Percentiles rank a stretch among this genome's conserved stretches.
Evolutionary conservation across 495 filamentous ascomycete genomes (phyloP).

Genomic region (Halenospora varia): DNA sequence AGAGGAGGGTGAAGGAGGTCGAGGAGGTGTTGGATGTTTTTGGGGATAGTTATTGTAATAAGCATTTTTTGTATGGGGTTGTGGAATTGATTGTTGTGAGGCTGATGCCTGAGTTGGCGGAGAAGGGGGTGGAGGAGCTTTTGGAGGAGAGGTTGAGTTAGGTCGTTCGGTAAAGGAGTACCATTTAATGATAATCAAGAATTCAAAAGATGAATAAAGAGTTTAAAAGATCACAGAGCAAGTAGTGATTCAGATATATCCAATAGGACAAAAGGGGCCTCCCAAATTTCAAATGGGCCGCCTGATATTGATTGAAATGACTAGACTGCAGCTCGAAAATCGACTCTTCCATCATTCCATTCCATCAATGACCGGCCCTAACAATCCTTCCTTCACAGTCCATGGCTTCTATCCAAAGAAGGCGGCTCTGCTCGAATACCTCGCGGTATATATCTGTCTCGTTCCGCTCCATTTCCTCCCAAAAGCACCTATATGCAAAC

Average conservation of each 20-base stretch:
- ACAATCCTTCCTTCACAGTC: background rate
- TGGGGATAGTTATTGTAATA: conserved; percentile 81
- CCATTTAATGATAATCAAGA: no score
- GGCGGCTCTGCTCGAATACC: no score
- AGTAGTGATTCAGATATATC: no score
- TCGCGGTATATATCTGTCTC: background rate
- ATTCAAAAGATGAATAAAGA: no score
- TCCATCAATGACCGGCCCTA: background rate
- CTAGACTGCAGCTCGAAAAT: conserved; percentile 16
- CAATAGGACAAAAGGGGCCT: conserved; percentile 26
- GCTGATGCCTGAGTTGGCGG: conserved; percentile 79
- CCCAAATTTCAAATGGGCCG: conserved; percentile 23
- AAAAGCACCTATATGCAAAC: no score
- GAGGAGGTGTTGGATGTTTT: conserved; percentile 63
- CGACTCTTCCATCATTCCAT: background rate
- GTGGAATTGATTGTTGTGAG: conserved; percentile 74
- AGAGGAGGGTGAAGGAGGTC: conserved; percentile 20
- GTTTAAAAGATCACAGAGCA: no score
- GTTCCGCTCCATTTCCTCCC: no score
- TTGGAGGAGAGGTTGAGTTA: conserved; percentile 66
- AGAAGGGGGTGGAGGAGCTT: conserved; percentile 66
- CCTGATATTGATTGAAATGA: conserved; percentile 23
- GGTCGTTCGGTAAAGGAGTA: background rate
- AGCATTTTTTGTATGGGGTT: conserved; percentile 75
- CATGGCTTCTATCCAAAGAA: background rate